Evolutionary conservation across 164 flowering plant species (phyloP).

Genomic region (Houttuynia cordata): DNA sequence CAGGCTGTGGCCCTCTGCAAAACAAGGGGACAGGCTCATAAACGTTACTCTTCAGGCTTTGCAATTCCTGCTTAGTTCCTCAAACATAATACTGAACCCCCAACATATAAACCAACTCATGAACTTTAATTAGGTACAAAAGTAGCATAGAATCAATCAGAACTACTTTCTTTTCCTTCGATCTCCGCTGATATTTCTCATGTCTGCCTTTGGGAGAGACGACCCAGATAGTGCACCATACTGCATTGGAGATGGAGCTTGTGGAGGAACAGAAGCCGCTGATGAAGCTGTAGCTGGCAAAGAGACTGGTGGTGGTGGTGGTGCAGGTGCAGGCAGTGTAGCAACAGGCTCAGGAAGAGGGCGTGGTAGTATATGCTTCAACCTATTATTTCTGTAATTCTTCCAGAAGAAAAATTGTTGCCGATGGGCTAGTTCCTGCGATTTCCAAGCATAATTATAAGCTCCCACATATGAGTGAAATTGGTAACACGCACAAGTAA

Average conservation of each 20-base stretch:
- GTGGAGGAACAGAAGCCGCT: constrained; percentile 20
- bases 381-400: constrained; percentile 80
- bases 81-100: too few species aligned
- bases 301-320: constrained; percentile 26
- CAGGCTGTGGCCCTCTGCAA: too few species aligned
- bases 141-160: background rate
- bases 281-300: constrained; percentile 24
- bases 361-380: constrained; percentile 82
- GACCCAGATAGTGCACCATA: constrained; percentile 52
- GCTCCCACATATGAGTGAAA: background rate
- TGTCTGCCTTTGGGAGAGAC: constrained; percentile 41
- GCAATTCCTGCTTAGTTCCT: too few species aligned
- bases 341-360: constrained; percentile 64
- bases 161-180: constrained; percentile 81
- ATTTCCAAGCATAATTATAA: background rate
- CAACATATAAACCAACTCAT: too few species aligned
- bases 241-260: constrained; percentile 70
- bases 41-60: background rate
- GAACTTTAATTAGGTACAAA: too few species aligned
- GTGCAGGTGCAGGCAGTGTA: constrained; percentile 30
- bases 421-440: constrained; percentile 89
- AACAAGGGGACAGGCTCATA: too few species aligned
- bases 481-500: too few species aligned
- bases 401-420: constrained; percentile 97
- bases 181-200: constrained; percentile 50